Evolutionary conservation across 352 stramenopile genomes (phyloP), one percentile per base, ranked within the genome.

Genomic region (Elongisporangium senticosum): DNA sequence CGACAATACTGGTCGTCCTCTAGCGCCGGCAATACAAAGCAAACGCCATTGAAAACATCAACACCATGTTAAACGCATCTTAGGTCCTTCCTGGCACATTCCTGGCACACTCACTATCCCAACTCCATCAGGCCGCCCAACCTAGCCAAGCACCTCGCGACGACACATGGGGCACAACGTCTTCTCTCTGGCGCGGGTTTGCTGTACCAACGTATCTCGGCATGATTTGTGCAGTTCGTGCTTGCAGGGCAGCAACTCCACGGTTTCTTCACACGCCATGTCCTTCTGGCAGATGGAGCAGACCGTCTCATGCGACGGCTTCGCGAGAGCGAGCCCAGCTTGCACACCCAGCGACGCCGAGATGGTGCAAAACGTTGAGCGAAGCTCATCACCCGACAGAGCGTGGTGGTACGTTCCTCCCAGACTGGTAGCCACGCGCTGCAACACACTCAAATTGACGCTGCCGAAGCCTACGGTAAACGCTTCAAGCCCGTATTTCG

Each of bases 301-400:
- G 37, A 82, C 71, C 19, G 66, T 60, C 22, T 90, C 81, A 53
- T 90, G 77, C 15, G 74, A 64, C 0, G 77, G 74, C 68, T 86
- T 86, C 19, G 68, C 62, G 37, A 93, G 58, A 7, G 72, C 80
- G 21, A 95, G 55, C 1, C 85, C 83, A 1, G 71, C 72, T 40
- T 72, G 74, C 19, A 74, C 84, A 47, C 75, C 75, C 33, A 93
- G 55, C 22, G 86, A 92, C 8, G 81, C 78, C 3, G 79, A 91
- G 51, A 93, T 95, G 19, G 69, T 72, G 60, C 81, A 71, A 52
- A 95, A 92, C 33, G 79, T 87, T n/a, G 72, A 63, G 62, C 88
- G 88, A 21, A 93, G 59, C 53, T 93, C 86, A 7, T 74, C 82
- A 4, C 79, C 79, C 0, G 73, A 75, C 6, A 93, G 66, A 17